phyloP scores from a whole-genome alignment of 1,139 yeast genomes.

The Yamadazyma dendronema region DNA sequence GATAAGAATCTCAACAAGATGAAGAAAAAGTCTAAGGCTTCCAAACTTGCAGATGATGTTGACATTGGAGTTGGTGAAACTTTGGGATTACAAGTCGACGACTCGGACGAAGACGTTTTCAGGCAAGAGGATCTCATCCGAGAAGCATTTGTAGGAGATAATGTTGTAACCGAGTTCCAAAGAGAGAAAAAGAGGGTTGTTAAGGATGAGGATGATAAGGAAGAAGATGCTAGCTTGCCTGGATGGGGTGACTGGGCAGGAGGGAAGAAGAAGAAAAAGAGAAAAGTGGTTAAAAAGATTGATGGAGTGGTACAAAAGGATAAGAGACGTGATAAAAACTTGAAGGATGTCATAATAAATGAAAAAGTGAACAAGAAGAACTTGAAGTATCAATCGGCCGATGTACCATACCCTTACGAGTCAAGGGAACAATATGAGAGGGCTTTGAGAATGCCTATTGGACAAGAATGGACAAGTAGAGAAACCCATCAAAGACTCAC shows the following conservation, averaged over 20 bases:
- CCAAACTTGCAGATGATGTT: conserved; percentile 29
- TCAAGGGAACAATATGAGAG: conserved; percentile 92
- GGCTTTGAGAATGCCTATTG: conserved; percentile 91
- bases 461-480: conserved; percentile 94
- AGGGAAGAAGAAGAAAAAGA: conserved; percentile 54
- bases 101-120: conserved; percentile 50
- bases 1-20: conserved; percentile 53
- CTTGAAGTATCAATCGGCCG: conserved; percentile 76
- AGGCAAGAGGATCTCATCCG: conserved; percentile 79
- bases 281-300: conserved; percentile 62
- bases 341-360: conserved; percentile 82
- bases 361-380: conserved; percentile 84
- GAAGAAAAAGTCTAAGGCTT: conserved; percentile 43
- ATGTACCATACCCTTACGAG: conserved; percentile 93
- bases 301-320: conserved; percentile 72
- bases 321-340: conserved; percentile 73
- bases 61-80: conserved; percentile 51
- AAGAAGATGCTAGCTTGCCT: conserved; percentile 80
- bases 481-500: conserved; percentile 84
- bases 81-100: conserved; percentile 36
- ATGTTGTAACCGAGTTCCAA: conserved; percentile 75
- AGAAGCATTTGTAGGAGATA: conserved; percentile 97
- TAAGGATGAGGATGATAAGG: conserved; percentile 83
- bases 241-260: conserved; percentile 95
- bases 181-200: conserved; percentile 68